Evolutionary conservation across 257 asterid species (phyloP).

Genomic region (Vinca minor): DNA sequence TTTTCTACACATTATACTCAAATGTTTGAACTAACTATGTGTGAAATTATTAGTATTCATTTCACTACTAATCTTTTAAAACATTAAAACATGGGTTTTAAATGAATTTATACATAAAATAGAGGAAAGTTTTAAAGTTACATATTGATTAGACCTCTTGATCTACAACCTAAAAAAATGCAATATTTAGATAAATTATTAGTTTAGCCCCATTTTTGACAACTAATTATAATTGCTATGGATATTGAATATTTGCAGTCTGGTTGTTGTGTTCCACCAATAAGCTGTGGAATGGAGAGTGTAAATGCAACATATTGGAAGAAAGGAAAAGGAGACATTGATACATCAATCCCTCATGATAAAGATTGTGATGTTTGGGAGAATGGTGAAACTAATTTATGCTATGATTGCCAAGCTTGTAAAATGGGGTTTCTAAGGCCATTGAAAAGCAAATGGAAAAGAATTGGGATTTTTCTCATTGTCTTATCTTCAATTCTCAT

Average conservation of each 20-base stretch:
- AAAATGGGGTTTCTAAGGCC: conserved; percentile 25
- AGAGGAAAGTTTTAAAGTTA: no score
- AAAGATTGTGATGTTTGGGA: conserved; percentile 31
- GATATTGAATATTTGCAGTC: conserved; percentile 9
- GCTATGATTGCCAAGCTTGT: conserved; percentile 36
- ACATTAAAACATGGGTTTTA: no score
- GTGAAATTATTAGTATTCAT: no score
- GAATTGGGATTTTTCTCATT: conserved; percentile 26
- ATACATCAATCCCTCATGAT: conserved; percentile 5
- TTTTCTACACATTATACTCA: no score
- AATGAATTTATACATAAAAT: no score
- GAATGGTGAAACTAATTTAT: conserved; percentile 25
- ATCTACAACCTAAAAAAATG: no score
- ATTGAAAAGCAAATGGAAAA: conserved; percentile 29
- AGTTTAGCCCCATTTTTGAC: no score
- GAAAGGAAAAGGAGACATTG: background rate
- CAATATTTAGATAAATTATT: no score
- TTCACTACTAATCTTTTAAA: no score
- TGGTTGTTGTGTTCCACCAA: conserved; percentile 38
- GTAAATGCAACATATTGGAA: conserved; percentile 34
- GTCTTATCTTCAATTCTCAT: conserved; percentile 27
- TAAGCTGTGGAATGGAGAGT: conserved; percentile 29
- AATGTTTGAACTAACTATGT: no score
- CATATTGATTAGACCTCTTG: no score
- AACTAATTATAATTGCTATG: background rate